Evolutionary conservation across 805 yeast species (phyloP), one percentile per base, ranked within the genome.

Genomic region (Yamadazyma kitorensis): DNA sequence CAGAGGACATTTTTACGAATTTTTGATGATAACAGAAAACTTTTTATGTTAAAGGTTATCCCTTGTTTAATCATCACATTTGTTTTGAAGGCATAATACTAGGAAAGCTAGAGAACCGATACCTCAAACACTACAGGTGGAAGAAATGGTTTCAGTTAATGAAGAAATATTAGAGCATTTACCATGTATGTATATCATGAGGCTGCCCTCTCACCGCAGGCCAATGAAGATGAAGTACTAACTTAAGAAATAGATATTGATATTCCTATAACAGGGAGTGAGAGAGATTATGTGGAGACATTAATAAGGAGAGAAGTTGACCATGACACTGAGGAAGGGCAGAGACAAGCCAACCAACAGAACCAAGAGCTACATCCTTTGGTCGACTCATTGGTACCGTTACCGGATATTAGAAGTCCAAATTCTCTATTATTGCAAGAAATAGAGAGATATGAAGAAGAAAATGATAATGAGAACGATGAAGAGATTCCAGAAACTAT

Each of bases 91-190:
- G n/a, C n/a, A n/a, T n/a, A n/a, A n/a, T n/a, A n/a, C n/a, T n/a
- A n/a, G n/a, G n/a, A n/a, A n/a, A n/a, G n/a, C n/a, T n/a, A n/a
- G n/a, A n/a, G n/a, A n/a, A n/a, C n/a, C n/a, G n/a, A n/a, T n/a
- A n/a, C n/a, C n/a, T n/a, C n/a, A n/a, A n/a, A n/a, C n/a, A n/a
- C n/a, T n/a, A n/a, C n/a, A n/a, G n/a, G n/a, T n/a, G n/a, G n/a
- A n/a, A n/a, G n/a, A 24, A 17, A 52, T 48, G 54, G 55, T 53
- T n/a, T 43, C 47, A 3, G 54, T 57, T 38, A 53, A 59, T 35
- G 52, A 54, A 43, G 64, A 60, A 24, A 55, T 57, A 2, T 37
- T 61, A 28, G 74, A 69, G 29, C 59, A 64, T 29, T 52, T 70
- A 25, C 47, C 67, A 9, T 61, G 70, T 64, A 63, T 39, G 70